Evolutionary conservation across 768 basidiomycete species (phyloP), one percentile per base, ranked within the genome.

Genomic region (Boletus rubroflammeus): DNA sequence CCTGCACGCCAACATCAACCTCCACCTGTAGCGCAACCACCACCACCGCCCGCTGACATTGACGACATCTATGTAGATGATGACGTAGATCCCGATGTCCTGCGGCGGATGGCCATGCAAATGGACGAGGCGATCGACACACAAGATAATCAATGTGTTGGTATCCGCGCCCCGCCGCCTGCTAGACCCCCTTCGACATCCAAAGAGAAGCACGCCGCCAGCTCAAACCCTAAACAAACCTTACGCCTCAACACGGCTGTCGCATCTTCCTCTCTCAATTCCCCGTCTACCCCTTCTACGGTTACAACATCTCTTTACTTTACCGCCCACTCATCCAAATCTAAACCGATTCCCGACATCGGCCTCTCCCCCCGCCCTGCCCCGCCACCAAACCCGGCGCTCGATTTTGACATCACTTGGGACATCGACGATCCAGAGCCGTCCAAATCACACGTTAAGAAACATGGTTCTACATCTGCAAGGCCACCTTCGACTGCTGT

Each of bases 341-440:
- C 56, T 11, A 53, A 56, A 3, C n/a, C 26, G n/a, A 42, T 63
- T 43, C 67, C 61, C 15, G 58, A 67, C 47, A 71, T 71, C 8
- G 61, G 56, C 48, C 65, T 59, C 26, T 56, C 61, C 67, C 79
- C 63, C 53, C 67, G 63, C 47, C 60, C 62, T 26, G 61, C 41
- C n/a, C 57, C 58, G n/a, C 47, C 56, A 38, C 57, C 64, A 29
- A 65, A 67, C 3, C 26, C 26, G 21, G 50, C 57, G 1, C 58
- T 60, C 5, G 39, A 65, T n/a, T 54, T 65, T 29, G 57, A 58
- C 29, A 60, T 70, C 21, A 55, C 67, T 13, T 67, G 69, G 44
- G 70, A 71, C 26, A 64, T 65, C 28, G 70, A 71, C 28, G 68
- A 73, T 28, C 61, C 67, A n/a, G 68, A 66, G 2, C 44, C 57